Evolutionary conservation across 768 basidiomycete species (phyloP).

Genomic region (Suillus tomentosus): DNA sequence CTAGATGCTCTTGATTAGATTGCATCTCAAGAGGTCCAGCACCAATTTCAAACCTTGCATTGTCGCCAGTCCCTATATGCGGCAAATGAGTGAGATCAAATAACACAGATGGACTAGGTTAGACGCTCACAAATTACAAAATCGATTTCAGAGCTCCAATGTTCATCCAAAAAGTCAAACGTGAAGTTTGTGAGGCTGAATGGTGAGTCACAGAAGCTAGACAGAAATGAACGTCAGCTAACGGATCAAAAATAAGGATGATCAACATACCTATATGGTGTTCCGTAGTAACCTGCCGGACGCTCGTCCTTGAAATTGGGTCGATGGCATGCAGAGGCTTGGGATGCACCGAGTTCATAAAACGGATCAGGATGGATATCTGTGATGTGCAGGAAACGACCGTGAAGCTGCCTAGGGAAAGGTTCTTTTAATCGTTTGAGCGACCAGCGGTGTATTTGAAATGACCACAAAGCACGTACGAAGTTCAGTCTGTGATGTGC

Average conservation of each 20-base stretch:
- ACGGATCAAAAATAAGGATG: slow-evolving; percentile 3
- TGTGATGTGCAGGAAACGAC: slow-evolving; percentile 81
- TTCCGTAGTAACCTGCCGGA: slow-evolving; percentile 62
- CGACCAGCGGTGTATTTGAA: background rate
- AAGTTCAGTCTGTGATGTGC: slow-evolving; percentile 17
- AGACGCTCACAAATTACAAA: slow-evolving; percentile 76
- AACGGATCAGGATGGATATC: slow-evolving; percentile 82
- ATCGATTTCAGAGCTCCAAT: slow-evolving; percentile 84
- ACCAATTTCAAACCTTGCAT: slow-evolving; percentile 50
- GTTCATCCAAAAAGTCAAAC: slow-evolving; percentile 73
- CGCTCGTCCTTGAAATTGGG: slow-evolving; percentile 54
- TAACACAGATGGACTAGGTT: background rate
- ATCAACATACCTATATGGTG: slow-evolving; percentile 60
- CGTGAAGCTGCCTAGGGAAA: slow-evolving; percentile 50
- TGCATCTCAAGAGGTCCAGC: no score
- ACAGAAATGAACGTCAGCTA: background rate
- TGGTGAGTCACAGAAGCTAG: slow-evolving; percentile 83
- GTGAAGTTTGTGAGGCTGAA: slow-evolving; percentile 75
- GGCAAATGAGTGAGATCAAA: background rate
- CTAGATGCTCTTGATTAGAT: slow-evolving; percentile 34
- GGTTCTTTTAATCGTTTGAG: slow-evolving; percentile 20
- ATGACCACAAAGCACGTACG: background rate
- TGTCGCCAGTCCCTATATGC: slow-evolving; percentile 77
- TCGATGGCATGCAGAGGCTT: slow-evolving; percentile 66
- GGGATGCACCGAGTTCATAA: slow-evolving; percentile 52